Base-by-base conservation (phyloP, 1,139 yeast genomes). In the Entelexis paramagnoliae region DNA sequence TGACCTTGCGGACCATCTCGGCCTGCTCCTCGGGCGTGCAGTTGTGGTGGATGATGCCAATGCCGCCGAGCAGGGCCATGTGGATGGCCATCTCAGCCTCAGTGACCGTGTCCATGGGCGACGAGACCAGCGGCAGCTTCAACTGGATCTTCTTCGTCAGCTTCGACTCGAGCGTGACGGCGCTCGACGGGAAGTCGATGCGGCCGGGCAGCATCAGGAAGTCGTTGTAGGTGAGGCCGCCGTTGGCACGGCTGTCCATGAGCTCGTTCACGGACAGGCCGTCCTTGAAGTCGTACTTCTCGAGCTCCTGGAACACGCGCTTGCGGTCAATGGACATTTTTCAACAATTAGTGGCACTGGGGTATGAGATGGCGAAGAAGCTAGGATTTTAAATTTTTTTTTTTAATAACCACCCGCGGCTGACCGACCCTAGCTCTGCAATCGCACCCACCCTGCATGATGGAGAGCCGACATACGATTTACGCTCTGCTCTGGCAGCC, bases 91-190 rank as follows among this genome's bases (percentile, higher is more conserved):
- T 91, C 57, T 81, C 84, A 58, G 88, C 75, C 75, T 91, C 99
- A 55, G 99, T 93, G 59, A 91, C 98, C 51, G 98, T 91, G 72
- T 91, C 98, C 99, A 91, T 91, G 63, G 99, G 99, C 64, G 96
- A 87, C 35, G 97, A 89, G 58, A 91, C 91, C 63, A 91, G 86
- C 58, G 99, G 99, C 49, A 96, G 75, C 74, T 84, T 88, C 71
- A 91, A 77, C 53, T 93, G 73, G 74, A 91, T 91, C 66, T 83
- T 84, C 75, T 84, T 88, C 67, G 98, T 88, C 70, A 91, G 76
- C 69, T 78, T 83, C 60, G 95, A 78, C 63, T 88, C 95, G 66
- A 89, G 76, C 53, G 74, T 72, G 55, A 93, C 97, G 34, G 63
- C 72, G 51, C 83, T 76, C 46, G 96, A 79, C 58, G 96, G 86